Conservation (phyloP, 768 basidiomycete genomes). For the Strobilomyces echinocephalus region DNA sequence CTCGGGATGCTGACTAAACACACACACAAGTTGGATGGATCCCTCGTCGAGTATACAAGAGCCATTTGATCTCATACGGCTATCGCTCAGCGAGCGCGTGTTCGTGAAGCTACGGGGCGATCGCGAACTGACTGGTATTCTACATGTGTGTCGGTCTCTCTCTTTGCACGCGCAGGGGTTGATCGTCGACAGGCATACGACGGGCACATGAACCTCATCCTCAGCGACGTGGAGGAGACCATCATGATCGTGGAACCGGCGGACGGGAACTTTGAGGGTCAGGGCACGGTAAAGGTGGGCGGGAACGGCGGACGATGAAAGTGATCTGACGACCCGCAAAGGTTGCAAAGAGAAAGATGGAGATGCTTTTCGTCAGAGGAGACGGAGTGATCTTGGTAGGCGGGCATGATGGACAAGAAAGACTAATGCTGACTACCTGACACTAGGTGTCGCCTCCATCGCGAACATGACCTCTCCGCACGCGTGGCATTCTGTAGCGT, state of each 20-base stretch:
- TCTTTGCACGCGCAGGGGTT: background rate
- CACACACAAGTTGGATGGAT: conserved; percentile 49
- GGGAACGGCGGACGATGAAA: background rate
- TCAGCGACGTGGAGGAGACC: conserved; percentile 96
- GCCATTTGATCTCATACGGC: conserved; percentile 94
- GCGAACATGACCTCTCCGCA: conserved; percentile 44
- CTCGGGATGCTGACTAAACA: conserved; percentile 23
- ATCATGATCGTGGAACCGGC: conserved; percentile 89
- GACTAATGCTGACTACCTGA: conserved; percentile 12
- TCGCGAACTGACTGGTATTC: conserved; percentile 81
- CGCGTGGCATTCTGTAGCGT: conserved; percentile 3
- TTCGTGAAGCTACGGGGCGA: conserved; percentile 97
- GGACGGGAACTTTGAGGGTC: conserved; percentile 57
- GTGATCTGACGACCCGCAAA: conserved; percentile 28
- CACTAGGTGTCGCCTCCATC: conserved; percentile 75
- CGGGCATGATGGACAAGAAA: conserved; percentile 7
- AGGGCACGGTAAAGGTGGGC: conserved; percentile 62
- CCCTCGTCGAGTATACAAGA: conserved; percentile 77
- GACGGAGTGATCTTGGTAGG: conserved; percentile 94
- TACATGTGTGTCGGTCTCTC: conserved; percentile 68
- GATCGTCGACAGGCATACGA: conserved; percentile 78
- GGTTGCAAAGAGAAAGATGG: conserved; percentile 91
- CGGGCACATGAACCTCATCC: conserved; percentile 99
- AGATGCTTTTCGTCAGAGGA: conserved; percentile 97
- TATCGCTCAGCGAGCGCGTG: conserved; percentile 95